These are phyloP conservation scores for Metarhizium album DNA, from an alignment of 2,329 filamentous ascomycete species.

Conservation along the genomic window DNA sequence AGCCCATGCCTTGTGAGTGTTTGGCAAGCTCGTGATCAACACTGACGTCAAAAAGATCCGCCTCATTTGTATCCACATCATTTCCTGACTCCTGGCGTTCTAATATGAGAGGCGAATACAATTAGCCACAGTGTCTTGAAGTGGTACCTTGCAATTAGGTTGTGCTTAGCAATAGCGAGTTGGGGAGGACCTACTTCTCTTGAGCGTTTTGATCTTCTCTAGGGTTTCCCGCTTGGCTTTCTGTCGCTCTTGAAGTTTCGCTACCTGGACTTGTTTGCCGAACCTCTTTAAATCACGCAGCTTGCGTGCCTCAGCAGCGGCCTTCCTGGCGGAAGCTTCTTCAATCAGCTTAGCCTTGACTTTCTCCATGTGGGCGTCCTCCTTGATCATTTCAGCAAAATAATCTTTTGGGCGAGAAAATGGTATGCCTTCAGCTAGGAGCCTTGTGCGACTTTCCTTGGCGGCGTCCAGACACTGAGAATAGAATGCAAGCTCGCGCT, in stretches of 20 bases:
- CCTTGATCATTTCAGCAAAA: slow-evolving; percentile 99
- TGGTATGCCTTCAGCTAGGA: slow-evolving; percentile 72
- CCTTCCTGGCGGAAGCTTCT: slow-evolving; percentile 86
- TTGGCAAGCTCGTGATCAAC: slow-evolving; percentile 55
- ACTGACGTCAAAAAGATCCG: slow-evolving; percentile 84
- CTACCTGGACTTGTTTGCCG: slow-evolving; percentile 94
- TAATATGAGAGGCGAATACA: slow-evolving; percentile 27
- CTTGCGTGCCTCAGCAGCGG: slow-evolving; percentile 79
- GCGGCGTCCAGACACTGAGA: slow-evolving; percentile 76
- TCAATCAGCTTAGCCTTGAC: slow-evolving; percentile 90
- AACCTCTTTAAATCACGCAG: slow-evolving; percentile 97
- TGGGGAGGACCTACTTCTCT: slow-evolving; percentile 65
- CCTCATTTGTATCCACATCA: slow-evolving; percentile 59
- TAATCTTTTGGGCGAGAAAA: slow-evolving; percentile 90
- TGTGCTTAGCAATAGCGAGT: background rate
- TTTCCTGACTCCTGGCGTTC: slow-evolving; percentile 68
- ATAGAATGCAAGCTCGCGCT: slow-evolving; percentile 88
- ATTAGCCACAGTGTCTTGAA: background rate
- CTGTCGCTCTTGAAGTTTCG: slow-evolving; percentile 86
- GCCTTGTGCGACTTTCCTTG: slow-evolving; percentile 56
- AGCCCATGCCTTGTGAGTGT: slow-evolving; percentile 26
- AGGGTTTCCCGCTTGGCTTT: slow-evolving; percentile 88
- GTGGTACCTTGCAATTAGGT: slow-evolving; percentile 8
- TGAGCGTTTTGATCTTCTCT: slow-evolving; percentile 89
- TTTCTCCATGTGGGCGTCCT: slow-evolving; percentile 95